Evolutionary conservation across 2,329 filamentous ascomycete species (phyloP).

Genomic region (Shiraia bambusicola): DNA sequence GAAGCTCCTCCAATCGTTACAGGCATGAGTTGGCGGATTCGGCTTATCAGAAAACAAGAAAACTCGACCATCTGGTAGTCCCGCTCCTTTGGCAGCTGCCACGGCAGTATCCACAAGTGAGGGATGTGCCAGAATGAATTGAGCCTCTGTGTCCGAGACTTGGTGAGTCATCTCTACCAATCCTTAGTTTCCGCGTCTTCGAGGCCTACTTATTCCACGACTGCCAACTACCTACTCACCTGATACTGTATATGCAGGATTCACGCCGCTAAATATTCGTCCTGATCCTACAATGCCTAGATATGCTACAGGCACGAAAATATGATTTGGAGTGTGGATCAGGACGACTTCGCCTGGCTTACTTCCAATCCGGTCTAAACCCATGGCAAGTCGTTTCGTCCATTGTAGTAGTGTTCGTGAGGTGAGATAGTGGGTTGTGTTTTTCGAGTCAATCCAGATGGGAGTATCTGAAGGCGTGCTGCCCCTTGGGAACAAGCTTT

Average conservation of each 20-base stretch:
- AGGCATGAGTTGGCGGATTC: slow-evolving; percentile 24
- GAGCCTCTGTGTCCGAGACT: slow-evolving; percentile 37
- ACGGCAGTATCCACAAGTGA: slow-evolving; percentile 30
- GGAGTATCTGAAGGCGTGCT: slow-evolving; percentile 44
- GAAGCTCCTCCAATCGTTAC: slow-evolving; percentile 36
- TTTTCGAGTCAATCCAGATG: slow-evolving; percentile 54
- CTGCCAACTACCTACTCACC: slow-evolving; percentile 39
- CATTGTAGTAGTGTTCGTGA: slow-evolving; percentile 50
- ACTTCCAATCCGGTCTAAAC: slow-evolving; percentile 50
- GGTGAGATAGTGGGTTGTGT: slow-evolving; percentile 48
- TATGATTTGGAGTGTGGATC: slow-evolving; percentile 57
- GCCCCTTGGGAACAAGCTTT: slow-evolving; percentile 37
- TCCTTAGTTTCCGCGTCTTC: slow-evolving; percentile 6
- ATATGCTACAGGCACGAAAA: slow-evolving; percentile 56
- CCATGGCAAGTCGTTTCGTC: slow-evolving; percentile 52
- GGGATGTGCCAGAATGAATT: slow-evolving; percentile 37
- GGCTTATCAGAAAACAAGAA: slow-evolving; percentile 38
- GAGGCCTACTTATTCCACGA: background rate
- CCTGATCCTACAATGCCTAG: slow-evolving; percentile 55
- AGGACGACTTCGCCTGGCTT: slow-evolving; percentile 53
- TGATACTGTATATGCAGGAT: slow-evolving; percentile 54
- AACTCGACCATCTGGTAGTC: slow-evolving; percentile 31
- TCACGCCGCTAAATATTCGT: slow-evolving; percentile 56
- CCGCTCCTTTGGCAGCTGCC: slow-evolving; percentile 30
- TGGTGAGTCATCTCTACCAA: slow-evolving; percentile 38